Percentiles rank a stretch among this genome's conserved stretches.
These are phyloP conservation scores for Alternaria solani DNA, from an alignment of 2,329 filamentous ascomycete species.

Conservation along the genomic window DNA sequence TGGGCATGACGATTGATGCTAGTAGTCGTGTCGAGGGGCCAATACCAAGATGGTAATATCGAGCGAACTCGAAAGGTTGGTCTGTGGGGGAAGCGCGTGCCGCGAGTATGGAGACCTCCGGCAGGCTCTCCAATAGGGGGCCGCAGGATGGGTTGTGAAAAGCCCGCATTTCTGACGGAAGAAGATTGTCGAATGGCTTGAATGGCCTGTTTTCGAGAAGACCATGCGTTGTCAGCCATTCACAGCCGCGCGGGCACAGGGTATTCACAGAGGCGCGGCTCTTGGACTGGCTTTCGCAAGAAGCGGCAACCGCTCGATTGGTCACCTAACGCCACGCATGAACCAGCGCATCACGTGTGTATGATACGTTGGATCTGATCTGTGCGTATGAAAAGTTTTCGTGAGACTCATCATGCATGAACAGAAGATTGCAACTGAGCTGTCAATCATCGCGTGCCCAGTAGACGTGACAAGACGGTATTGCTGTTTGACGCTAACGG, in stretches of 20 bases:
- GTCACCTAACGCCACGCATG: background rate
- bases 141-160: background rate
- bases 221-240: background rate
- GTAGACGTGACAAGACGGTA: background rate
- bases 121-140: background rate
- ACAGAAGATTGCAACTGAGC: background rate
- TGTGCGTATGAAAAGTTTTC: background rate
- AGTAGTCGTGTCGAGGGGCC: background rate
- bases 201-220: conserved; percentile 8
- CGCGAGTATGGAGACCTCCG: background rate
- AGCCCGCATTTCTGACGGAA: background rate
- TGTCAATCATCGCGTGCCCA: background rate
- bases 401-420: background rate
- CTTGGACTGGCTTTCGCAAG: background rate
- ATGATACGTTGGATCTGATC: background rate
- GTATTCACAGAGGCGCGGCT: background rate
- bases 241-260: background rate
- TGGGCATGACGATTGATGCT: background rate
- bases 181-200: background rate
- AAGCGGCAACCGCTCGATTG: background rate
- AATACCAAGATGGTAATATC: background rate
- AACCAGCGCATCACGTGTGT: conserved; percentile 1
- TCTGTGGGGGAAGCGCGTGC: conserved; percentile 2
- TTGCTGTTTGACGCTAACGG: background rate
- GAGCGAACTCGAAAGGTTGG: background rate